These are phyloP conservation scores for Penicillium pulvis DNA, from an alignment of 495 filamentous ascomycete species.

Conservation along the genomic window DNA sequence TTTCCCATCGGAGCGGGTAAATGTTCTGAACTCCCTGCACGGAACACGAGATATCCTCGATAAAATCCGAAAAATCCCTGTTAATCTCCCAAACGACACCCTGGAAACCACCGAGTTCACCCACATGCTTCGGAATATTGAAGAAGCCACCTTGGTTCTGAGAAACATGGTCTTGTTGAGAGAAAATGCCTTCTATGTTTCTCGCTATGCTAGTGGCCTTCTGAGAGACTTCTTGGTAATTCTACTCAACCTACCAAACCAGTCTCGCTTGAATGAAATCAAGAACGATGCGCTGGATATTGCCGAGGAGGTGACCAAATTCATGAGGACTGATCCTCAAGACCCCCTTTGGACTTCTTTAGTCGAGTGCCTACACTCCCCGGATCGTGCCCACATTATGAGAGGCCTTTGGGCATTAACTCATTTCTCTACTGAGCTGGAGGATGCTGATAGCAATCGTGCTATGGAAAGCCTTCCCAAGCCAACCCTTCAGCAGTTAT, in stretches of 20 bases:
- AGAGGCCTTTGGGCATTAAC: slow-evolving; percentile 81
- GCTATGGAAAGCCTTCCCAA: slow-evolving; percentile 70
- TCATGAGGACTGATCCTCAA: slow-evolving; percentile 65
- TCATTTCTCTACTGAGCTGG: slow-evolving; percentile 82
- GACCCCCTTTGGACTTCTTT: slow-evolving; percentile 81
- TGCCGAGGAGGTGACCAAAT: slow-evolving; percentile 85
- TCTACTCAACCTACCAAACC: slow-evolving; percentile 72
- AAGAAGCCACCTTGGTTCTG: slow-evolving; percentile 83
- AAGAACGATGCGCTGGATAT: slow-evolving; percentile 93
- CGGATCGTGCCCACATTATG: slow-evolving; percentile 84
- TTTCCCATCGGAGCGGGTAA: slow-evolving; percentile 56
- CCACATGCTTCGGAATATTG: slow-evolving; percentile 71
- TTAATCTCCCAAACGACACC: slow-evolving; percentile 63
- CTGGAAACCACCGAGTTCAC: slow-evolving; percentile 74
- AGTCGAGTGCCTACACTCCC: slow-evolving; percentile 65
- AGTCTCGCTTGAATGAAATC: slow-evolving; percentile 76
- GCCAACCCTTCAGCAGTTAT: slow-evolving; percentile 65
- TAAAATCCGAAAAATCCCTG: slow-evolving; percentile 59
- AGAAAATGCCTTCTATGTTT: slow-evolving; percentile 84
- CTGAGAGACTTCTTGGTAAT: slow-evolving; percentile 81
- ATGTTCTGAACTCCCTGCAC: slow-evolving; percentile 64
- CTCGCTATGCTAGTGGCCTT: slow-evolving; percentile 63
- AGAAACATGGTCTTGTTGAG: slow-evolving; percentile 90
- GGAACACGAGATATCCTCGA: slow-evolving; percentile 76
- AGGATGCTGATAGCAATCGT: slow-evolving; percentile 66